Base-by-base conservation (phyloP, 805 yeast genomes). In the Sungouiella blattae region DNA sequence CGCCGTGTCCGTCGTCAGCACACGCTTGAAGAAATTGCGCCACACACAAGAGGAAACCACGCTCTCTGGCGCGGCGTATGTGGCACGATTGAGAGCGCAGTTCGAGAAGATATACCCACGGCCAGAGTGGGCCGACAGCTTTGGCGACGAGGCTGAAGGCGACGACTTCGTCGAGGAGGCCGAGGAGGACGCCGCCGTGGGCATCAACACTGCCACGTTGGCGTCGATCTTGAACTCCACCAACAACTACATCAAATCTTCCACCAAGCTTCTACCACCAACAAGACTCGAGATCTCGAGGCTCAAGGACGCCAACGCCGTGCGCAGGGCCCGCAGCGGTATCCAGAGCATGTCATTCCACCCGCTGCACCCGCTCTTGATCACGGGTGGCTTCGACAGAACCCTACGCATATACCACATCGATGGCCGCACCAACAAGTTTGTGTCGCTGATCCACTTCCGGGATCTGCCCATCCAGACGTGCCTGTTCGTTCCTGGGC, bases 341-440 rank as follows among this genome's bases (percentile, higher is more conserved):
- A 76, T 93, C n/a, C 97, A 87, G 61, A 67, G 91, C 0, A 53
- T 93, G 26, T 71, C 84, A 4, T 93, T 93, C 74, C 98, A 93
- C 58, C 86, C 85, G 7, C 65, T 73, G 6, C 87, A 81, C 48
- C 95, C 98, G 26, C 66, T 93, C 20, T 64, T 91, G 30, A 63
- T 93, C 35, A 85, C 96, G 0, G 95, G 93, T 37, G 99, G 99
- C 15, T 89, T 83, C 56, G 99, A 93, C 58, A 73, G 86, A 47
- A 83, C 96, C 0, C 57, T 93, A 36, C 72, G 98, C 47, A 69
- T 93, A 11, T 93, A 81, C 58, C 95, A 91, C 53, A 77, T 89
- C 33, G 98, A 93, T 57, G 97, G 98, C 11, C 85, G 83, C 52
- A 57, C 62, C 39, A 93, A 93, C 55, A 78, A 77, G 40, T 63